phyloP scores from a whole-genome alignment of 75 land plant species.

The Sequoiadendron giganteum region DNA sequence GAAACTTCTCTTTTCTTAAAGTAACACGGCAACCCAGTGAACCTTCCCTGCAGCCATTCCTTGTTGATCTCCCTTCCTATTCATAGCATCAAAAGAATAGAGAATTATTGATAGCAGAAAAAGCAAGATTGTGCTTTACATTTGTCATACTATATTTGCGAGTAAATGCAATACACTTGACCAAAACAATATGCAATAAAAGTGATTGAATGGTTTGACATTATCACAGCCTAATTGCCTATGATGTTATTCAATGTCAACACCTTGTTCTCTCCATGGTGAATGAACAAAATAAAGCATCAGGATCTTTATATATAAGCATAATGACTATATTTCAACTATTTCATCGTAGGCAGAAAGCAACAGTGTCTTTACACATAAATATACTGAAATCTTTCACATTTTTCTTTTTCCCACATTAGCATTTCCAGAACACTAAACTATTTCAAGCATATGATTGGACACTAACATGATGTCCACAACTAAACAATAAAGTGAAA shows the following conservation, averaged over 20 bases:
- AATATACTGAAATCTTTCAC: neutral
- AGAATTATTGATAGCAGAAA: neutral
- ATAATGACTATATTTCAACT: neutral
- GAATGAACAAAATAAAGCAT: neutral
- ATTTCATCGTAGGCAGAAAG: neutral
- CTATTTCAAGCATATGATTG: neutral
- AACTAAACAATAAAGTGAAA: neutral
- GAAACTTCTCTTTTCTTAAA: conserved; percentile 24
- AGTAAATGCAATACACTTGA: neutral
- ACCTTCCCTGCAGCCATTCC: conserved; percentile 23
- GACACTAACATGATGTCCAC: neutral
- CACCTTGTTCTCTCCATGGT: neutral
- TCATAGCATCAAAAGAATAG: neutral
- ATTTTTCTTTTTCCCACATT: no score
- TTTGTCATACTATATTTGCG: neutral
- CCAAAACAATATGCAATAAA: neutral
- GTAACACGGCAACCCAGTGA: conserved; percentile 10
- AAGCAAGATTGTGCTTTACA: neutral
- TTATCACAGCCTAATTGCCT: neutral
- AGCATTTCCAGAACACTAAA: neutral
- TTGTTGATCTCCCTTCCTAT: conserved; percentile 13
- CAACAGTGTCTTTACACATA: neutral
- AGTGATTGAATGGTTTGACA: neutral
- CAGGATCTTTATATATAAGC: neutral
- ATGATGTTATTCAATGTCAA: neutral